phyloP scores from a whole-genome alignment of 345 rosid genomes.

The Microcos paniculata region DNA sequence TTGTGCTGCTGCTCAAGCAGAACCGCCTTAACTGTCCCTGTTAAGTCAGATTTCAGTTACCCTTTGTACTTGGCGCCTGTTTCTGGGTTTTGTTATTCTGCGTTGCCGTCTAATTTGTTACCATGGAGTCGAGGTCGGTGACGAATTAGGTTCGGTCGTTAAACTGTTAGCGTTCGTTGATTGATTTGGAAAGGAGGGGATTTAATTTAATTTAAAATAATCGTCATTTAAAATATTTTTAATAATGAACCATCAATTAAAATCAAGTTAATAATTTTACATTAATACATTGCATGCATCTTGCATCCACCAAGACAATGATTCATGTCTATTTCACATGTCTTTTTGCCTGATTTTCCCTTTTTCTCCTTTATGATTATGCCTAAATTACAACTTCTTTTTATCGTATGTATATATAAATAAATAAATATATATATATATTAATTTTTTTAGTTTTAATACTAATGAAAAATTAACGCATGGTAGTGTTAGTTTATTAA shows the following conservation, averaged over 20 bases:
- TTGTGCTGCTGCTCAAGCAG: neutral
- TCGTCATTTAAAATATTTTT: neutral
- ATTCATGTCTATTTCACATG: neutral
- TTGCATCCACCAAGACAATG: neutral
- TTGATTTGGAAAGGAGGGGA: neutral
- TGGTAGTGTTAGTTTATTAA: too few species aligned
- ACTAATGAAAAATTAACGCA: too few species aligned
- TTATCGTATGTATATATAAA: too few species aligned
- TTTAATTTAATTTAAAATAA: neutral
- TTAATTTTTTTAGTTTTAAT: too few species aligned
- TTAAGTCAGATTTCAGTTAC: too few species aligned
- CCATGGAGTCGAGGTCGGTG: neutral
- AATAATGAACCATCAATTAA: neutral
- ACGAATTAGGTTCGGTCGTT: neutral
- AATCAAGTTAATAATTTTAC: neutral
- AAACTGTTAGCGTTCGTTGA: neutral
- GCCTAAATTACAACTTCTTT: too few species aligned
- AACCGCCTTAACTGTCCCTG: constrained; percentile 11
- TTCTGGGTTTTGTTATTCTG: neutral
- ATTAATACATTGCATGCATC: neutral
- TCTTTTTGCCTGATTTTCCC: neutral
- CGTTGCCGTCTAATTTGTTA: neutral
- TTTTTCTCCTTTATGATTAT: too few species aligned
- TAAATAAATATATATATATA: too few species aligned
- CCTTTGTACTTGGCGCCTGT: neutral